These are phyloP conservation scores for Cerrena zonata DNA, from an alignment of 1,284 basidiomycete species.

Conservation along the genomic window DNA sequence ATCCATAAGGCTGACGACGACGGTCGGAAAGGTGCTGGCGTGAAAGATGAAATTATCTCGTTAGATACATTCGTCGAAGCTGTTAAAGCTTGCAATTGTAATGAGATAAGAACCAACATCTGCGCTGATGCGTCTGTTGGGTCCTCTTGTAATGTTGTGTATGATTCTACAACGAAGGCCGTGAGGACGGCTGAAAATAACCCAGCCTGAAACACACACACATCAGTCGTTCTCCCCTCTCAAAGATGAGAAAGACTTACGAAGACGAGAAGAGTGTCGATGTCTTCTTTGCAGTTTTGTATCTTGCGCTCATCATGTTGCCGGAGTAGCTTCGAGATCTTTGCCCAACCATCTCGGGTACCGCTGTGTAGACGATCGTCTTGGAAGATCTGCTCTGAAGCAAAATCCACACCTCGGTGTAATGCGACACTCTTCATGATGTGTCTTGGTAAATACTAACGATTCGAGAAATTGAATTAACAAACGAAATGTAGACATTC, in stretches of 20 bases:
- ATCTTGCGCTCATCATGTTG: slow-evolving; percentile 8
- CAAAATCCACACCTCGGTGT: no score
- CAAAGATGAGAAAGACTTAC: slow-evolving; percentile 4
- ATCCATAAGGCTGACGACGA: slow-evolving; percentile 7
- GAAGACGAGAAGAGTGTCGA: slow-evolving; percentile 9
- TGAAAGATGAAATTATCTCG: background rate
- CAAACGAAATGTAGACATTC: no score
- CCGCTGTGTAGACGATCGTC: background rate
- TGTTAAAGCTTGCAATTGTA: slow-evolving; percentile 9
- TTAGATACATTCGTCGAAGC: no score
- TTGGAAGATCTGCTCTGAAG: background rate
- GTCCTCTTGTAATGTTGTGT: slow-evolving; percentile 6
- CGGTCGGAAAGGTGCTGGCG: background rate
- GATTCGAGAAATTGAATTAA: no score
- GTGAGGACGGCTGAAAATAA: slow-evolving; percentile 11
- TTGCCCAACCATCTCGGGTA: slow-evolving; percentile 1
- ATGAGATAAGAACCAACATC: slow-evolving; percentile 7
- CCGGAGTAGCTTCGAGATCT: background rate
- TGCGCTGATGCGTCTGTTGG: background rate
- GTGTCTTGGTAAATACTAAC: no score
- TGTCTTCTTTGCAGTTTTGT: slow-evolving; percentile 8
- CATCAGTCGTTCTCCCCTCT: background rate
- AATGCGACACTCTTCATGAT: no score
- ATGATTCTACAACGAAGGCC: slow-evolving; percentile 4
- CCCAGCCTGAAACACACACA: slow-evolving; percentile 4